A percentile compares a stretch with the other conserved stretches of the same genome.
Conservation (phyloP, 1,284 basidiomycete genomes). For the Trametes pubescens region DNA sequence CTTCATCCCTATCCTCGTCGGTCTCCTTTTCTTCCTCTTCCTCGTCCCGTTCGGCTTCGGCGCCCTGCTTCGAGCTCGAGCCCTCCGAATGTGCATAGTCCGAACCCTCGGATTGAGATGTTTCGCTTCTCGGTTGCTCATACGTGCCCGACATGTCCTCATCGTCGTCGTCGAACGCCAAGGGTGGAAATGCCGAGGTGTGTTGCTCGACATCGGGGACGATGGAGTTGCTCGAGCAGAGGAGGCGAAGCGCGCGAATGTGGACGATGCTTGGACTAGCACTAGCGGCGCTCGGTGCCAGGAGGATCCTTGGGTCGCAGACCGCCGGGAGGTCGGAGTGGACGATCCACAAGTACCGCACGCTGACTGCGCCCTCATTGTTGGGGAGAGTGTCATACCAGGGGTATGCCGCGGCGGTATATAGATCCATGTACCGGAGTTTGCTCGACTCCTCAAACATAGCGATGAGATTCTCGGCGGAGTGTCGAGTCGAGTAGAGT, state of each 20-base stretch:
- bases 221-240: not conserved
- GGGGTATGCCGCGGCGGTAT: slow-evolving; percentile 1
- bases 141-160: not conserved
- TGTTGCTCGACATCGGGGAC: not conserved
- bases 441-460: not conserved
- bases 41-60: not conserved
- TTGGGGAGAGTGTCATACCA: no score
- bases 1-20: not conserved
- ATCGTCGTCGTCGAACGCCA: not conserved
- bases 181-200: not conserved
- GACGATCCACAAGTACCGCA: no score
- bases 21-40: not conserved
- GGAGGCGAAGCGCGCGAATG: slow-evolving; percentile 5
- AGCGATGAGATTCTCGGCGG: not conserved
- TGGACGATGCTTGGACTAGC: slow-evolving; percentile 9
- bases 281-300: slow-evolving; percentile 10
- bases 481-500: not conserved
- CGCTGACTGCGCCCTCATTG: no score
- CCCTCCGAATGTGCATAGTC: not conserved
- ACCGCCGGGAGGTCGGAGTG: slow-evolving; percentile 20
- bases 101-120: not conserved
- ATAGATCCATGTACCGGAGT: slow-evolving; percentile 24
- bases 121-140: not conserved
- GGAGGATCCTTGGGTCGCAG: slow-evolving; percentile 14
- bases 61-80: no score